Evolutionary conservation across 768 basidiomycete genomes (phyloP), one percentile per base, ranked within the genome.

Genomic region (Dacryopinax spathularia): DNA sequence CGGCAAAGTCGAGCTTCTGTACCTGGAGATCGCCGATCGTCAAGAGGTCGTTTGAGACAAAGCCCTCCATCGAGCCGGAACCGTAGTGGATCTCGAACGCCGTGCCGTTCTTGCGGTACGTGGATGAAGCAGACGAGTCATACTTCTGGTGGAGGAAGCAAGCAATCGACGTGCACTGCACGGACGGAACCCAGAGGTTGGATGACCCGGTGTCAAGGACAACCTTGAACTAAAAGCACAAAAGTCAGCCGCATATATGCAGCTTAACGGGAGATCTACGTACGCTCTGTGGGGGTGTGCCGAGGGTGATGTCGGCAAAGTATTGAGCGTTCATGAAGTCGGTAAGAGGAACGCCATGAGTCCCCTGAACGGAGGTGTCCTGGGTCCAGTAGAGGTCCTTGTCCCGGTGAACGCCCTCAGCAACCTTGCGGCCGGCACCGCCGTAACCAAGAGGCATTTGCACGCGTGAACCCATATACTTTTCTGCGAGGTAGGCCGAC

Each of bases 261-360:
- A 31, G 18, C 12, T n/a, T 25, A 43, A 62, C 60, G 63, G 59
- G 33, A 63, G 10, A 56, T 5, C 18, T 20, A 76, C 85, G 72
- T 73, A 88, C 87, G 2, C 71, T 76, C 75, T 98, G 95, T 34
- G 91, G 81, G 22, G 95, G 95, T 0, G 78, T 81, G 16, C 95
- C 95, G 62, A 97, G 73, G 1, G 78, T 72, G 65, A 98, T 95
- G 66, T 92, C 88, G 20, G 92, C 82, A 72, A 82, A 99, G 76
- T 99, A 98, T 74, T 99, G 94, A 34, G 96, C 94, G 73, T 98
- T 98, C 85, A 94, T 85, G 77, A 91, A 98, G 79, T 97, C 94
- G 96, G 68, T 15, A 43, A 99, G 80, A 66, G 96, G 95, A 61
- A 97, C 89, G 36, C 76, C 75, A 73, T 98, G 95, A 35, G 91